These are phyloP conservation scores for Paramecium bursaria DNA, from an alignment of 73 alveolate species.

Conservation along the genomic window DNA sequence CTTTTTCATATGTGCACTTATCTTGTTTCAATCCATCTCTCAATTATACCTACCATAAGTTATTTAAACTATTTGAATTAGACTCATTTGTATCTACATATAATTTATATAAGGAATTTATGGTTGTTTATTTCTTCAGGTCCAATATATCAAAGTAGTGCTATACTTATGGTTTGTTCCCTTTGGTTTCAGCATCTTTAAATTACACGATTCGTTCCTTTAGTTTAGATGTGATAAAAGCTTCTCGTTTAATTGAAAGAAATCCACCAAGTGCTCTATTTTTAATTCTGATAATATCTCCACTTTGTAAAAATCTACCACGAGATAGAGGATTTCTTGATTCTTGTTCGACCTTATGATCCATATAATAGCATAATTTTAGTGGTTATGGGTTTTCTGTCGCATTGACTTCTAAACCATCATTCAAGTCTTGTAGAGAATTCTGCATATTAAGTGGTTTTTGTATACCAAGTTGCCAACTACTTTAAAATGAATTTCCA, in stretches of 20 bases:
- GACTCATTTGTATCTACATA: background rate
- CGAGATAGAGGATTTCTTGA: background rate
- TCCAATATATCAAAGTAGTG: conserved; percentile 26
- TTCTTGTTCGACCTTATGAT: conserved; percentile 46
- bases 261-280: conserved; percentile 36
- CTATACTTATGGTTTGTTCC: background rate
- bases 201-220: background rate
- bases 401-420: conserved; percentile 57
- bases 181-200: conserved; percentile 42
- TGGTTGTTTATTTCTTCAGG: background rate
- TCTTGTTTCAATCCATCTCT: background rate
- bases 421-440: background rate
- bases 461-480: conserved; percentile 33
- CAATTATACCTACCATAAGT: conserved; percentile 28
- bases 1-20: conserved; percentile 42
- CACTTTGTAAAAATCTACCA: conserved; percentile 42
- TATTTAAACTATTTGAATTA: background rate
- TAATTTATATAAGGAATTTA: conserved; percentile 15
- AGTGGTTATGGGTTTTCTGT: conserved; percentile 10
- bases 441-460: no score
- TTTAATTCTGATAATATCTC: conserved; percentile 39
- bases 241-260: background rate
- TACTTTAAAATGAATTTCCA: background rate
- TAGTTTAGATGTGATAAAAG: conserved; percentile 3
- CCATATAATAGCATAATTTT: conserved; percentile 33